Conservation (phyloP, 768 basidiomycete species). For the Mycena filopes region DNA sequence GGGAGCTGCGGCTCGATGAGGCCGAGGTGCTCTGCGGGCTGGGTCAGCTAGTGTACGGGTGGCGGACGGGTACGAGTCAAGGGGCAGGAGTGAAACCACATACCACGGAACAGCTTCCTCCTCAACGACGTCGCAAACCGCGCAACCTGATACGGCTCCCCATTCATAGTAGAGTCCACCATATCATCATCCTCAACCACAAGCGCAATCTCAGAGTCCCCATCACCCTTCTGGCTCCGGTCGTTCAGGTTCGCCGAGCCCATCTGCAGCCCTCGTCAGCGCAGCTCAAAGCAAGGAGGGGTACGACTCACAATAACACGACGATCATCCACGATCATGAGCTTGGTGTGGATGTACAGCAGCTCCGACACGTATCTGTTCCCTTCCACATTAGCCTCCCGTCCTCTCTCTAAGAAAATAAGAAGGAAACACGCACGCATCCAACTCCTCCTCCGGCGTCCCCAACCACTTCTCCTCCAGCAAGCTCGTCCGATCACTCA, state of each 20-base stretch:
- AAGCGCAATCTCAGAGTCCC: constrained; percentile 94
- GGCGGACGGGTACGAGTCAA: no score
- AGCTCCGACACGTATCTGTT: constrained; percentile 81
- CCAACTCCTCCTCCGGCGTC: constrained; percentile 81
- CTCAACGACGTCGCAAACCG: constrained; percentile 89
- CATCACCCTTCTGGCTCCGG: constrained; percentile 89
- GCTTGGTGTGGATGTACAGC: constrained; percentile 86
- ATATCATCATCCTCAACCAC: constrained; percentile 90
- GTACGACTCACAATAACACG: constrained; percentile 78
- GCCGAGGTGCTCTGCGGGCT: constrained; percentile 80
- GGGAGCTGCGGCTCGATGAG: constrained; percentile 80
- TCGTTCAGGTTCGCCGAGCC: constrained; percentile 96
- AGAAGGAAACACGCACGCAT: constrained; percentile 65
- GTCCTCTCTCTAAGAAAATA: constrained; percentile 14
- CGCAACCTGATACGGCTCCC: constrained; percentile 73
- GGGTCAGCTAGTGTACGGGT: constrained; percentile 20
- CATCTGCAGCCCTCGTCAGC: constrained; percentile 60
- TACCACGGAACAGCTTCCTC: constrained; percentile 85
- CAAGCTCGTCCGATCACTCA: constrained; percentile 70
- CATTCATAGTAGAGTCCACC: constrained; percentile 82
- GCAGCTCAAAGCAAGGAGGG: background rate
- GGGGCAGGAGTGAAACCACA: constrained; percentile 27
- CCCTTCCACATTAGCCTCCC: constrained; percentile 18
- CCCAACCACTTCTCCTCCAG: constrained; percentile 89
- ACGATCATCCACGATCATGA: constrained; percentile 95